These are phyloP conservation scores for Phellinidium pouzarii DNA, from an alignment of 1,284 basidiomycete species.

Conservation along the genomic window DNA sequence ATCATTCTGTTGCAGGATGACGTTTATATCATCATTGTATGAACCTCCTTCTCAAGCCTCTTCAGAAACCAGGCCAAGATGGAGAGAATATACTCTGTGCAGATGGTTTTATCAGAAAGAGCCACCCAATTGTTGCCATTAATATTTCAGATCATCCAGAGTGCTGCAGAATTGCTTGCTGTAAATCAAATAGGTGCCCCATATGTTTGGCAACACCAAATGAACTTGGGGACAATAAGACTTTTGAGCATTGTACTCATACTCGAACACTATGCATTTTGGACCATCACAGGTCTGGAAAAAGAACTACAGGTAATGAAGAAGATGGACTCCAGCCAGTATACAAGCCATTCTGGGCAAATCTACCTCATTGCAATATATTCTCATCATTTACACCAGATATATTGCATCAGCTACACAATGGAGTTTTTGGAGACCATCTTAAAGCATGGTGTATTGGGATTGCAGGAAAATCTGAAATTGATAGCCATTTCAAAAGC, in stretches of 20 bases:
- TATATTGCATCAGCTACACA: slow-evolving; percentile 28
- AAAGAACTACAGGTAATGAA: too few species aligned
- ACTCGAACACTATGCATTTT: too few species aligned
- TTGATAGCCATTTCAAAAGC: slow-evolving; percentile 8
- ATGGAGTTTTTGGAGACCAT: slow-evolving; percentile 28
- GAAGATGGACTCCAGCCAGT: slow-evolving; percentile 14
- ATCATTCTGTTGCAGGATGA: background rate
- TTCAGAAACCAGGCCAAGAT: slow-evolving; percentile 16
- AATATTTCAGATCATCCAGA: slow-evolving; percentile 25
- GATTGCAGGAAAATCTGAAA: slow-evolving; percentile 14
- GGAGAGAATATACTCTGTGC: slow-evolving; percentile 21
- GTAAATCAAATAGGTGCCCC: too few species aligned
- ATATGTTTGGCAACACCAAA: too few species aligned
- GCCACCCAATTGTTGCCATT: slow-evolving; percentile 22
- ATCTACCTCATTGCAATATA: slow-evolving; percentile 25
- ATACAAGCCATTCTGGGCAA: slow-evolving; percentile 26
- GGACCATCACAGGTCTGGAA: too few species aligned
- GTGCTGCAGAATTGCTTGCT: too few species aligned
- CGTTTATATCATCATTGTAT: slow-evolving; percentile 24
- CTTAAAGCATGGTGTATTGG: slow-evolving; percentile 24
- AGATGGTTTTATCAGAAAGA: slow-evolving; percentile 17
- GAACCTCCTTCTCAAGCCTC: slow-evolving; percentile 17
- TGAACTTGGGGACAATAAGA: too few species aligned
- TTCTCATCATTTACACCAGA: slow-evolving; percentile 26
- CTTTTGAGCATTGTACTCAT: too few species aligned